A percentile compares a stretch with the other conserved stretches of the same genome.
These are phyloP conservation scores for Onygenales sp. DNA, from an alignment of 2,329 filamentous ascomycete genomes.

Conservation along the genomic window DNA sequence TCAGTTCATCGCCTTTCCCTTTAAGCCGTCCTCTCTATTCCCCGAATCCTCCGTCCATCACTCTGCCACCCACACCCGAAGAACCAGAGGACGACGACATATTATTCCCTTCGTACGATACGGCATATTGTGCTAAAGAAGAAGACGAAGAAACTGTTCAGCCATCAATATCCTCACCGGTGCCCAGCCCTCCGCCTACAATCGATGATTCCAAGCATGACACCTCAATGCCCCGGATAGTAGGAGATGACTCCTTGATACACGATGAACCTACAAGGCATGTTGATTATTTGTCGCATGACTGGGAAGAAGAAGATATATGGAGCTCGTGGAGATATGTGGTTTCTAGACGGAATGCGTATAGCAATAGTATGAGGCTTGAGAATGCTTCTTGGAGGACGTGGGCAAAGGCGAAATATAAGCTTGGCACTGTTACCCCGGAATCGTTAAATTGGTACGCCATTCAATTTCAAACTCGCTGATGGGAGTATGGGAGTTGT, in stretches of 20 bases:
- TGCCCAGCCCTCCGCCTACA: constrained; percentile 1
- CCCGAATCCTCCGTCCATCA: constrained; percentile 29
- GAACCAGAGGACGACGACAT: constrained; percentile 25
- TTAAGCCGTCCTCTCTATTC: constrained; percentile 15
- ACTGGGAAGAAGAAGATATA: constrained; percentile 92
- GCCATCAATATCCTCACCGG: constrained; percentile 14
- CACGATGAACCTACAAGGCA: constrained; percentile 69
- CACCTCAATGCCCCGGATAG: background rate
- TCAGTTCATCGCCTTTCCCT: constrained; percentile 20
- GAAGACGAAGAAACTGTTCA: constrained; percentile 10
- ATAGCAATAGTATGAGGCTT: constrained; percentile 69
- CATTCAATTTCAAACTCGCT: background rate
- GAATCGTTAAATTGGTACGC: constrained; percentile 84
- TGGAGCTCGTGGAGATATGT: constrained; percentile 97
- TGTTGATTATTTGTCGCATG: constrained; percentile 90
- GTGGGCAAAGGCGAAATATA: constrained; percentile 88
- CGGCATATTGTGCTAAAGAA: constrained; percentile 13
- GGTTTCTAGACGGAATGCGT: constrained; percentile 66
- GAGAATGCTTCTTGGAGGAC: constrained; percentile 97
- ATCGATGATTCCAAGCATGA: background rate
- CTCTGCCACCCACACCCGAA: constrained; percentile 19
- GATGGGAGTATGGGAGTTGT: background rate
- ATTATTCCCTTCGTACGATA: constrained; percentile 37
- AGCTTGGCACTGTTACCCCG: constrained; percentile 76
- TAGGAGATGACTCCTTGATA: constrained; percentile 68